These are phyloP conservation scores for Blastobotrys elegans DNA, from an alignment of 1,139 yeast genomes.

Conservation along the genomic window DNA sequence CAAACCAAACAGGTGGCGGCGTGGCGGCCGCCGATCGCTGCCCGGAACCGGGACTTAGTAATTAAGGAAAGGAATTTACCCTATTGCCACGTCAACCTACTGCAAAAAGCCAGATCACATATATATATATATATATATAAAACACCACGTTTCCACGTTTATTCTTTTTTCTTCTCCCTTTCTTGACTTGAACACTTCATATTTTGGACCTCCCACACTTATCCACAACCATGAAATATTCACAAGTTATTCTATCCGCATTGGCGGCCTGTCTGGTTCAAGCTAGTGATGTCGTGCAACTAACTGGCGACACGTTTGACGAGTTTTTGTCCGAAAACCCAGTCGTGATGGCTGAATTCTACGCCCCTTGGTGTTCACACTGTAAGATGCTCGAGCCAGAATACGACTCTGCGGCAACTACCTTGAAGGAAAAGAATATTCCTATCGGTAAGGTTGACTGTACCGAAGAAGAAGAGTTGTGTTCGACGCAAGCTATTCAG, in stretches of 20 bases:
- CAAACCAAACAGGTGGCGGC: no score
- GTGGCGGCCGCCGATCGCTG: background rate
- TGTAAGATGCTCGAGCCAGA: slow-evolving; percentile 94
- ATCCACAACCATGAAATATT: slow-evolving; percentile 1
- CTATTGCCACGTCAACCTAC: slow-evolving; percentile 11
- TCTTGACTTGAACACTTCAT: background rate
- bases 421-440: slow-evolving; percentile 59
- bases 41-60: no score
- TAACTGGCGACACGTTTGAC: slow-evolving; percentile 49
- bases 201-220: background rate
- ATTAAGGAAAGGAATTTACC: slow-evolving; percentile 1
- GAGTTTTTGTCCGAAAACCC: slow-evolving; percentile 66
- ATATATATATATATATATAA: background rate
- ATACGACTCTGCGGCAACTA: slow-evolving; percentile 78
- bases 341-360: slow-evolving; percentile 87
- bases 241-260: slow-evolving; percentile 4
- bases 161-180: background rate
- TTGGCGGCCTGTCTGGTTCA: slow-evolving; percentile 9
- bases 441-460: slow-evolving; percentile 91
- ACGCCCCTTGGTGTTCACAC: slow-evolving; percentile 99
- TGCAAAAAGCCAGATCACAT: background rate
- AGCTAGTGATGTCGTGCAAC: slow-evolving; percentile 67
- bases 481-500: slow-evolving; percentile 66
- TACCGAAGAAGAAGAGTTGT: slow-evolving; percentile 76
- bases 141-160: background rate